Evolutionary conservation across 2,329 filamentous ascomycete genomes (phyloP).

Genomic region (Aspergillus tanneri): DNA sequence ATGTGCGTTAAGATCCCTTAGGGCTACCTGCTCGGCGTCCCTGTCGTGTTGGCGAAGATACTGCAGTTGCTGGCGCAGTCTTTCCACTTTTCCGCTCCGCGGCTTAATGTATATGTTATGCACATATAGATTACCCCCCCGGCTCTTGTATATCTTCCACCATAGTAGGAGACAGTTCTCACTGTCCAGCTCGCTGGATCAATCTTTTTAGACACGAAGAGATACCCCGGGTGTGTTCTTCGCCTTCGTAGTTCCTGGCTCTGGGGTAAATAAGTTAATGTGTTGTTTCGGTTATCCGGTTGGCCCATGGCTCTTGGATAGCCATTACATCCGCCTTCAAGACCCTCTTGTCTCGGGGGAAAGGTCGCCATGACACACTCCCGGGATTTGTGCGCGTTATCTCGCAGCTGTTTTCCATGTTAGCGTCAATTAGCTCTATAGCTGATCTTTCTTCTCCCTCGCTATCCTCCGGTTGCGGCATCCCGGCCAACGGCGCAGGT

Average conservation of each 20-base stretch:
- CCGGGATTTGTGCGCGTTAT: too few species aligned
- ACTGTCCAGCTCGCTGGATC: conserved; percentile 18
- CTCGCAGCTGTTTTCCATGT: too few species aligned
- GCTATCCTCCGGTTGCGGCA: too few species aligned
- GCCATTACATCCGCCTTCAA: too few species aligned
- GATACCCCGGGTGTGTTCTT: conserved; percentile 13
- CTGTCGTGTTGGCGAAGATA: not conserved
- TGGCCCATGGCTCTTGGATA: too few species aligned
- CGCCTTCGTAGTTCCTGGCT: not conserved
- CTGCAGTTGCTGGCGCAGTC: conserved; percentile 5
- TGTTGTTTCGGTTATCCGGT: conserved; percentile 18
- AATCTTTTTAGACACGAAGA: conserved; percentile 21
- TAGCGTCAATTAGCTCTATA: too few species aligned
- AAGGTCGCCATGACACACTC: too few species aligned
- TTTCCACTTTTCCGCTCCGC: conserved; percentile 22
- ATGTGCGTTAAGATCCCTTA: too few species aligned
- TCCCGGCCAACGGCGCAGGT: too few species aligned
- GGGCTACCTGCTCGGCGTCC: too few species aligned
- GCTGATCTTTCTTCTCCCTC: too few species aligned
- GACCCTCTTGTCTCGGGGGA: too few species aligned
- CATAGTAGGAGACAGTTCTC: conserved; percentile 10
- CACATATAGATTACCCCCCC: conserved; percentile 18
- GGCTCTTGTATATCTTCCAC: conserved; percentile 3
- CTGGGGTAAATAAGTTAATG: conserved; percentile 22
- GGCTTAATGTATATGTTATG: conserved; percentile 22